Conservation (phyloP, 495 filamentous ascomycete genomes). For the Tuber microsphaerosporum region DNA sequence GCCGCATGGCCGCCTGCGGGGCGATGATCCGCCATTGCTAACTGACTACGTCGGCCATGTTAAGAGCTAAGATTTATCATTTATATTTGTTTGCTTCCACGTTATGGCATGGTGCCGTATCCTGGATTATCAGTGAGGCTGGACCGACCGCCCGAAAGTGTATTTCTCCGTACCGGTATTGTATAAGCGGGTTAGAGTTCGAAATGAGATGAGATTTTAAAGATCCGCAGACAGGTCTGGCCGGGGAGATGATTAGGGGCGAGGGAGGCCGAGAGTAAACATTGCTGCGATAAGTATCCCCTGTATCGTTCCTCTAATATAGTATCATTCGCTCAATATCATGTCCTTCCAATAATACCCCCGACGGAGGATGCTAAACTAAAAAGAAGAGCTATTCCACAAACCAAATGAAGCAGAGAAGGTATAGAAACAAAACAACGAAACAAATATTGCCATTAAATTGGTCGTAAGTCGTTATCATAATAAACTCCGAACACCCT, state of each 20-base stretch:
- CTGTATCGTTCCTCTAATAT: not conserved
- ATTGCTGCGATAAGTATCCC: not conserved
- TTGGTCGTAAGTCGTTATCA: not conserved
- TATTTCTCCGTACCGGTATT: not conserved
- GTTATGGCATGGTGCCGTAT: not conserved
- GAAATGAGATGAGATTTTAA: not conserved
- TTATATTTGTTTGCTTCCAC: not conserved
- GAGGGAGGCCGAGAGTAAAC: not conserved
- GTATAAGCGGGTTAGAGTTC: not conserved
- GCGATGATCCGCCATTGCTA: not conserved
- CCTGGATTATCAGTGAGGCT: not conserved
- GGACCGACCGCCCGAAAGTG: not conserved
- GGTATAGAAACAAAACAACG: not conserved
- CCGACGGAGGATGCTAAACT: not conserved
- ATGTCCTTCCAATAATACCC: not conserved
- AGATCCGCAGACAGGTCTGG: not conserved
- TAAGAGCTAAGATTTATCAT: not conserved
- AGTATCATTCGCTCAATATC: not conserved
- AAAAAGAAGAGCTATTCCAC: not conserved
- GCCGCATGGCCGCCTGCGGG: not conserved
- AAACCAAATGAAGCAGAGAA: not conserved
- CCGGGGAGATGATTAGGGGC: not conserved
- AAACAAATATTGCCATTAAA: not conserved
- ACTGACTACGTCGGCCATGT: not conserved
- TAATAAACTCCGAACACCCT: not conserved